phyloP scores from a whole-genome alignment of 352 stramenopile genomes.

The Pythium brachiatum region DNA sequence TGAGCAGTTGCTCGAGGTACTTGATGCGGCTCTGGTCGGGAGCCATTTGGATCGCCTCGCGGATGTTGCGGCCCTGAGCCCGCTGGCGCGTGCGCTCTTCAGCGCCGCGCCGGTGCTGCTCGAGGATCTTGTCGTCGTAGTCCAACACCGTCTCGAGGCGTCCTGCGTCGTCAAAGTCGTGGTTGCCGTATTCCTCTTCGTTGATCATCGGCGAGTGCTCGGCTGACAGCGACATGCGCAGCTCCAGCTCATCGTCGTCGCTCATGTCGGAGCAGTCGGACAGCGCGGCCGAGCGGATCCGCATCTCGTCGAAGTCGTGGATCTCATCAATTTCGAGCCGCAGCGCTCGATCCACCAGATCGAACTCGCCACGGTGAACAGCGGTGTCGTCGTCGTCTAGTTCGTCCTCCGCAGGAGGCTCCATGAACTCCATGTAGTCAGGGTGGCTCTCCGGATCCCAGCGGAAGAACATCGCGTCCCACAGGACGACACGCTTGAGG shows the following conservation, averaged over 20 bases:
- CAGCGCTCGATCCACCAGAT: constrained; percentile 61
- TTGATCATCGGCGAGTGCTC: constrained; percentile 19
- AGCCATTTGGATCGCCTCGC: constrained; percentile 68
- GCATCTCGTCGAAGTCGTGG: constrained; percentile 78
- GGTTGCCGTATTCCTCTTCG: constrained; percentile 30
- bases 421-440: constrained; percentile 87
- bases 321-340: constrained; percentile 81
- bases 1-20: constrained; percentile 83
- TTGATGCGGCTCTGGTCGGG: constrained; percentile 85
- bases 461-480: constrained; percentile 85
- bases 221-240: constrained; percentile 17
- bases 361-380: constrained; percentile 33
- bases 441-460: constrained; percentile 84
- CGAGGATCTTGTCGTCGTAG: constrained; percentile 46
- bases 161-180: constrained; percentile 19
- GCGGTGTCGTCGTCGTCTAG: constrained; percentile 25
- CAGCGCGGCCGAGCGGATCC: constrained; percentile 43
- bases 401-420: constrained; percentile 50
- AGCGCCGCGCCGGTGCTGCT: constrained; percentile 54
- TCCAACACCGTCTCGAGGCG: constrained; percentile 21
- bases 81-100: constrained; percentile 79
- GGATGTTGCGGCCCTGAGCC: constrained; percentile 71
- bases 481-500: constrained; percentile 82
- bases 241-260: constrained; percentile 61
- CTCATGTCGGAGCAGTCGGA: constrained; percentile 84